Evolutionary conservation across 2,329 filamentous ascomycete species (phyloP).

Genomic region (Alternaria arbusti): DNA sequence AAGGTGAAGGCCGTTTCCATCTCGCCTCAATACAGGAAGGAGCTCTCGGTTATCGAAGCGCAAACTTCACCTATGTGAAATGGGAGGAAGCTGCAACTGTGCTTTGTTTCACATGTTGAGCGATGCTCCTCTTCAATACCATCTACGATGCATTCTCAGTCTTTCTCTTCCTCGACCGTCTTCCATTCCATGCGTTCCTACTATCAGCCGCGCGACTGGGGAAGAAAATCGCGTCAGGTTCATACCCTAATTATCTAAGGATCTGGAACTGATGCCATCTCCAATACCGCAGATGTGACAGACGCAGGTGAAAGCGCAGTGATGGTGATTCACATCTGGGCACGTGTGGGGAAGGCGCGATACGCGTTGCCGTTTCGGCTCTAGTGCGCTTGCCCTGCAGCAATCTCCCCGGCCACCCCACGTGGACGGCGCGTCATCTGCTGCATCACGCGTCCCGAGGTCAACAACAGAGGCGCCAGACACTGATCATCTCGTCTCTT

Average conservation of each 20-base stretch:
- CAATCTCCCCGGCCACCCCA: not conserved
- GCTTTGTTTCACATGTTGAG: not conserved
- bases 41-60: not conserved
- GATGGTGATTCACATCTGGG: not conserved
- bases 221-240: not conserved
- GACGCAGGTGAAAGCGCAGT: not conserved
- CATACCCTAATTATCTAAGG: rapidly evolving
- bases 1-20: not conserved
- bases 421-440: conserved; percentile 14
- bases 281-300: not conserved
- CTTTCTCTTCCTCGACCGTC: not conserved
- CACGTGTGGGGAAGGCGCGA: not conserved
- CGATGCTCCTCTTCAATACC: not conserved
- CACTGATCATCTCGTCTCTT: not conserved
- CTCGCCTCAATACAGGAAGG: not conserved
- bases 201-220: not conserved
- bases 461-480: not conserved
- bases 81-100: not conserved
- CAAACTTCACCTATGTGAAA: not conserved
- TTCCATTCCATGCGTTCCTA: not conserved
- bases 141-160: not conserved
- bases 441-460: conserved; percentile 9
- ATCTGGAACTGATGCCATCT: not conserved
- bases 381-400: conserved; percentile 6
- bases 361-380: not conserved